Base-by-base conservation (phyloP, 257 asterid genomes). In the Henckelia pumila region DNA sequence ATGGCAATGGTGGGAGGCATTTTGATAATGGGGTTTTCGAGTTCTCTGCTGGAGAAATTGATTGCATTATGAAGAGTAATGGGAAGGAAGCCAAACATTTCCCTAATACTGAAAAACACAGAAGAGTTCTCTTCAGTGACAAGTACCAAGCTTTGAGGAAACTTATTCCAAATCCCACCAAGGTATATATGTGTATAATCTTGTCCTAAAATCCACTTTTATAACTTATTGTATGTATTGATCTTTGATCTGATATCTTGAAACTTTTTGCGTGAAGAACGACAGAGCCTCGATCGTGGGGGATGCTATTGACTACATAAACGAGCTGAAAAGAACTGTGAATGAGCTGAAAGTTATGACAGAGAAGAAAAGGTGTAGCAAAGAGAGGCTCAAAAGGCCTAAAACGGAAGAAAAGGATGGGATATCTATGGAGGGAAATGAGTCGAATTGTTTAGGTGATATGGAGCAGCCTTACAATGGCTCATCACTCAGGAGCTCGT, bases 291-390 rank as follows among this genome's bases (percentile, higher is more conserved):
- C 95, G 24, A 66, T 78, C 0, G 86, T 87, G 72, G 83, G 76
- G 52, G 89, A 87, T 29, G 95, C 88, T 0, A 87, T 85, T 2
- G 52, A 50, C 9, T 81, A 87, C 82, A 87, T 87, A 67, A 78
- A 85, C 20, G 91, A 87, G 85, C 85, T 87, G 49, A 85, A 81
- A 74, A 81, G 85, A 75, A 80, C 85, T 40, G 89, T 81, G 78
- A 55, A 53, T 17, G 95, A 87, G 75, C 80, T 87, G 7, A 78
- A 84, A 59, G 76, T 63, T 9, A 68, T 83, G 44, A 84, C 81
- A 70, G 95, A 88, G 84, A 83, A 86, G 83, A 93, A 86, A 81
- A 83, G 96, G 64, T 83, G 84, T 62, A 77, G 64, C 3, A 84
- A 68, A 44, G 95, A 88, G 57, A 88, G 88, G 80, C 72, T 79